These are phyloP conservation scores for Trichoderma pleuroti DNA, from an alignment of 2,329 filamentous ascomycete species.

Conservation along the genomic window DNA sequence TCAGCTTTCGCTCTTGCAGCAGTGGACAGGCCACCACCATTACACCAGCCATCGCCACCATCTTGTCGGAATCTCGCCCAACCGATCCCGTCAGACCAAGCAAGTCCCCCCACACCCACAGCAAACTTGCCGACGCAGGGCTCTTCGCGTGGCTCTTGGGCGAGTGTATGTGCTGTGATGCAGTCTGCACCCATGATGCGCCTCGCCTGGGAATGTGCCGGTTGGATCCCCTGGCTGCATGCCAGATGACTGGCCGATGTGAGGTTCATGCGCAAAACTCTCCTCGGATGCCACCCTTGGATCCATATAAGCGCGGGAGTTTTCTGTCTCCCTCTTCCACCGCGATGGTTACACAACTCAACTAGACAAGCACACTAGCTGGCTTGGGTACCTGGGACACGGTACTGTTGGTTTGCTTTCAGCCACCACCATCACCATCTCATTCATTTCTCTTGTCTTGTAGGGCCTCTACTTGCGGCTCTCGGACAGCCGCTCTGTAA, in stretches of 20 bases:
- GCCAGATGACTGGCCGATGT: not conserved
- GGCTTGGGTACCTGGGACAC: not conserved
- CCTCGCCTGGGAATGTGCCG: not conserved
- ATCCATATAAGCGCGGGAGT: not conserved
- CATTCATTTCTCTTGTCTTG: not conserved
- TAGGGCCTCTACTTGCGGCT: not conserved
- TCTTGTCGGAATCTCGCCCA: not conserved
- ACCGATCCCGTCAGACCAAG: not conserved
- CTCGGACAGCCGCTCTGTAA: not conserved
- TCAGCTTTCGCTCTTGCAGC: not conserved
- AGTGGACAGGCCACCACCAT: conserved; percentile 15
- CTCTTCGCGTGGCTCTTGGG: not conserved
- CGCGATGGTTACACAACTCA: not conserved
- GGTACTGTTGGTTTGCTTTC: not conserved
- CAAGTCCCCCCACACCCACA: not conserved
- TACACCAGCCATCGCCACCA: not conserved
- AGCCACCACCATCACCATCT: not conserved
- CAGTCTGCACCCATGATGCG: conserved; percentile 20
- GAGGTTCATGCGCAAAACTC: not conserved
- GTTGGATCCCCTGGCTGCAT: not conserved
- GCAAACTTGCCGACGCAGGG: not conserved
- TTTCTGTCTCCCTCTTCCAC: not conserved
- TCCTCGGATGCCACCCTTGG: not conserved
- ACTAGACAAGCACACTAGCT: not conserved
- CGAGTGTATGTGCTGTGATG: conserved; percentile 6